Conservation (phyloP, 164 flowering plant species). For the Stephania japonica region DNA sequence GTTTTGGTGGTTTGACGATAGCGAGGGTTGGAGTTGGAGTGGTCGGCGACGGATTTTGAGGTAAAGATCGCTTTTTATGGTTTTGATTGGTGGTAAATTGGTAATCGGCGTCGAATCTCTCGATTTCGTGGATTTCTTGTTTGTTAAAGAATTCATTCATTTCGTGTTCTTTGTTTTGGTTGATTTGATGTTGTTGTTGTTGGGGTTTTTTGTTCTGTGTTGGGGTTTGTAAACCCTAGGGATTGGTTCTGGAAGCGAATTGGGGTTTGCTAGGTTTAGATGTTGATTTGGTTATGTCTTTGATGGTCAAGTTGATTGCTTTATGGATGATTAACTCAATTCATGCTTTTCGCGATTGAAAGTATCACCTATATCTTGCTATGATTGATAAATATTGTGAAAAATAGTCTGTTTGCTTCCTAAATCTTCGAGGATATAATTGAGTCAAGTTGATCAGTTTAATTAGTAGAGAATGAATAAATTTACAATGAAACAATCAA, state of each 20-base stretch:
- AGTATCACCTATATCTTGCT: no score
- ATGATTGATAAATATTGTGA: no score
- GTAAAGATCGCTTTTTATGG: background rate
- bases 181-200: background rate
- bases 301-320: background rate
- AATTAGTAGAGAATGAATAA: no score
- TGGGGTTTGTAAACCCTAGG: background rate
- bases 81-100: background rate
- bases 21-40: background rate
- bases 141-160: background rate
- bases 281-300: background rate
- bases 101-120: background rate
- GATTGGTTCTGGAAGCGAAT: background rate
- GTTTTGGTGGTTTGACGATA: background rate
- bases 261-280: background rate
- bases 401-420: no score
- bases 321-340: background rate
- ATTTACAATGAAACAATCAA: no score
- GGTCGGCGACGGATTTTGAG: background rate
- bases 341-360: background rate
- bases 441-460: no score
- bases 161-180: conserved; percentile 4
- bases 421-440: no score
- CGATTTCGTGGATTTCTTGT: background rate
- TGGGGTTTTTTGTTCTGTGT: background rate